Evolutionary conservation across 495 filamentous ascomycete genomes (phyloP), one percentile per base, ranked within the genome.

Genomic region (Cudoniella acicularis): DNA sequence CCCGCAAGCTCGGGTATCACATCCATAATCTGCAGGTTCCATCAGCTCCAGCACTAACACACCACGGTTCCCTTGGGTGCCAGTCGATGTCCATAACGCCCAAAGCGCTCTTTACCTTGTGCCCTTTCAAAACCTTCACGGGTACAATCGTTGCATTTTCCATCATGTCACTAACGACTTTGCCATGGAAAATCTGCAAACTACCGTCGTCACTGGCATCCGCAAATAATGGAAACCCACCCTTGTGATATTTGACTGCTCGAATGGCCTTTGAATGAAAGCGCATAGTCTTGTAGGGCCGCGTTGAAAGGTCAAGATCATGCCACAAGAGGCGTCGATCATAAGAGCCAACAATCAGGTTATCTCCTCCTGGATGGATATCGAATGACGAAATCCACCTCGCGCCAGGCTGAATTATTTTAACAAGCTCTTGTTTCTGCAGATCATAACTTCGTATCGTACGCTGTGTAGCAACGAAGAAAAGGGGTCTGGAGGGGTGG

Each of bases 101-200:
- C 51, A 98, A 77, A 63, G 87, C 88, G 65, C 75, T 82, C 66
- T 81, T 84, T 1, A 93, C 85, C 74, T 86, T 86, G 76, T 98
- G 94, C 2, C 94, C 94, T 72, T 83, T 87, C 58, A 98, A 80
- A 63, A 96, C 87, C 81, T 97, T 98, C 62, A 98, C 81, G 16
- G 95, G 94, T 46, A 98, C 94, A 66, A 98, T 96, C 42, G 85
- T 91, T 21, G 94, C 91, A 71, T 96, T 96, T 78, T 95, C 91
- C 79, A 98, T 87, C 75, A 96, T 77, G 69, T 98, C 94, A 57
- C 84, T 88, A 27, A 92, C 91, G 27, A 98, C 93, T 72, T 89
- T 94, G 54, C 92, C 94, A 72, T 98, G 94, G 79, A 97, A 97
- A 30, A 98, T 87, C 75, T 98, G 95, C 59, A 98, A 69, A 24